These are phyloP conservation scores for Citeromyces hawaiiensis DNA, from an alignment of 1,139 yeast species.

Conservation along the genomic window DNA sequence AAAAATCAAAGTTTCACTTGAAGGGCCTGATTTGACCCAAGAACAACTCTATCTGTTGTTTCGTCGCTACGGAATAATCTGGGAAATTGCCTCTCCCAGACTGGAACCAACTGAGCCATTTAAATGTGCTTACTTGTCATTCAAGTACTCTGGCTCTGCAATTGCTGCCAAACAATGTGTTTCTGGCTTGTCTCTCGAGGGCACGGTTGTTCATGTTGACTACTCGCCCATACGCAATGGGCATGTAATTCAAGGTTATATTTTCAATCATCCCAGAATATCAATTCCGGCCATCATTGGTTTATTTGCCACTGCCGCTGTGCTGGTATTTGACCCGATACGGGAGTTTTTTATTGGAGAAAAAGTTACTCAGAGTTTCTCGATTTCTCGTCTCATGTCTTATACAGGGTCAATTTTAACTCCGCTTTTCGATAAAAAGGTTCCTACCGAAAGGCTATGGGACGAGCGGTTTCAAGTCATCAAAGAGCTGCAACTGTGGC, in stretches of 20 bases:
- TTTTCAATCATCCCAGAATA: constrained; percentile 71
- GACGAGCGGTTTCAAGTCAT: constrained; percentile 56
- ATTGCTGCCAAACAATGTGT: constrained; percentile 85
- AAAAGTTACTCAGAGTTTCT: constrained; percentile 46
- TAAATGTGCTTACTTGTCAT: constrained; percentile 39
- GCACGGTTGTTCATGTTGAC: constrained; percentile 59
- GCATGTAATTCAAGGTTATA: constrained; percentile 37
- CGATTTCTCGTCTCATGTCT: constrained; percentile 16
- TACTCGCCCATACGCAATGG: constrained; percentile 44
- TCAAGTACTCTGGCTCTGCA: constrained; percentile 49
- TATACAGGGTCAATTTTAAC: constrained; percentile 15
- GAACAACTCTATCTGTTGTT: constrained; percentile 75
- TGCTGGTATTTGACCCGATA: constrained; percentile 82
- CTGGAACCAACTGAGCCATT: constrained; percentile 25
- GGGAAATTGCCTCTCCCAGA: constrained; percentile 51
- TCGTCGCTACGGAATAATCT: constrained; percentile 76
- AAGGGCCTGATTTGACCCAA: constrained; percentile 65
- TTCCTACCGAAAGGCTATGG: constrained; percentile 36
- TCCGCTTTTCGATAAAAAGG: constrained; percentile 16
- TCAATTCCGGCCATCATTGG: constrained; percentile 57
- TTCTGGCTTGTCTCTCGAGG: constrained; percentile 55
- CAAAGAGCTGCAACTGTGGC: constrained; percentile 62
- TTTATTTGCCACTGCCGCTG: constrained; percentile 63
- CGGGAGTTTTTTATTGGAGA: constrained; percentile 69
- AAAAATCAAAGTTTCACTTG: constrained; percentile 51